Base-by-base conservation (phyloP, 768 basidiomycete genomes). In the Coprinopsis marcescibilis region DNA sequence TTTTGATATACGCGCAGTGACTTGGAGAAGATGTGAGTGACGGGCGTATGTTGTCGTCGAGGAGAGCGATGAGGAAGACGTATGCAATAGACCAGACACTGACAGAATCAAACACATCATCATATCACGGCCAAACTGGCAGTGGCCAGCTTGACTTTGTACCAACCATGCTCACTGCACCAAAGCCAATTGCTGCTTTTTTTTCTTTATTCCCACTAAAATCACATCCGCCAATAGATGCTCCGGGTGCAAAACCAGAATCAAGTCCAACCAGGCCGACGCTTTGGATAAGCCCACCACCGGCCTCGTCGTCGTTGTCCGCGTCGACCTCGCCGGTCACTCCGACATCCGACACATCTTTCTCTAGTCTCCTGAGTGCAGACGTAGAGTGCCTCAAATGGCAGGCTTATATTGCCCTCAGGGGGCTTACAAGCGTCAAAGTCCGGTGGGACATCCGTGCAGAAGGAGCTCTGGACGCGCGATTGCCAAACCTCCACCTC, bases 351-450 rank as follows among this genome's bases (percentile, higher is more conserved):
- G 53, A 52, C 5, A 52, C 53, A 24, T 40, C 52, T 13, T 50
- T 52, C 24, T 58, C 61, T 43, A 50, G 56, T 24, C 54, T 66
- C n/a, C 75, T 91, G 51, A 88, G 85, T 63, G 62, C 72, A 44
- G 89, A 91, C 64, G 81, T 90, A 55, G 87, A 90, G 55, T 91
- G 89, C 60, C 76, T 92, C 59, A 90, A 89, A 65, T 91, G 89
- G 89, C 89, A 92, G 62, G 86, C 89, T 0, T 89, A 85, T 55
- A 70, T 87, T 39, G 82, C 83, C 20, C 77, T 84, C 39, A 81
- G 85, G 48, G 80, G 78, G 6, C 57, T 85, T 49, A 58, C 55
- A 15, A 52, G 61, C 55, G 63, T 87, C 45, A 65, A 62, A 17
- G 60, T 89, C 12, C 78, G 85, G 35, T 85, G 78, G 66, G 84